Base-by-base conservation (phyloP, 306 rosid species). In the Prunus mira region DNA sequence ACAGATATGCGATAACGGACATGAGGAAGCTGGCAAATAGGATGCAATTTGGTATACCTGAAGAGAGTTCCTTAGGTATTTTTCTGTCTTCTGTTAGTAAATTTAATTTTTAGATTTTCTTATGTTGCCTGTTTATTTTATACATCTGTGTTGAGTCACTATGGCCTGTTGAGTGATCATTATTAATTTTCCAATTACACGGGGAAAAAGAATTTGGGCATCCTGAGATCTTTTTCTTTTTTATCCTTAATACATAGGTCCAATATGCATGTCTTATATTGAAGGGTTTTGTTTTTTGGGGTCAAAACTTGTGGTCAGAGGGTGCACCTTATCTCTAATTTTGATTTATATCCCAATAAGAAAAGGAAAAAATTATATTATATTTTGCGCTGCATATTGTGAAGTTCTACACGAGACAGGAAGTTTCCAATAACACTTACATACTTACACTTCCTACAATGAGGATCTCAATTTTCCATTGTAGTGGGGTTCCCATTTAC, bases 21-120 rank as follows among this genome's bases (percentile, higher is more conserved):
- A 89, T 90, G 98, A 89, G 96, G 88, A 93, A 93, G 88, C 89
- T 93, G 58, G 98, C 98, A 41, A 95, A 92, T 25, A 87, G 97
- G 84, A 95, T 95, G 97, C 93, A 89, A 78, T 92, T 92, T 84
- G 98, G 98, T 58, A 56, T 92, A 62, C 98, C 97, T 56, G 98
- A 95, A 83, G 97, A 95, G 89, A 95, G 98, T 75, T 92, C 98
- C 58, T 77, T 95, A 77, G 97, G 98, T 92, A 88, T 81, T 54
- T 67, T 65, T 74, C 5, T 69, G 15, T 71, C 52, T 25, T 72
- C 54, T 11, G 15, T 28, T 57, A 28, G 50, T 34, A 20, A 70
- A 67, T 43, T 67, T 41, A 3, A 24, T 20, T 24, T 32, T 7
- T 60, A 24, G 65, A 63, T 63, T 63, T 70, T 14, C 24, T 15